These are phyloP conservation scores for Rhynchosporium agropyri DNA, from an alignment of 2,329 filamentous ascomycete genomes.

Conservation along the genomic window DNA sequence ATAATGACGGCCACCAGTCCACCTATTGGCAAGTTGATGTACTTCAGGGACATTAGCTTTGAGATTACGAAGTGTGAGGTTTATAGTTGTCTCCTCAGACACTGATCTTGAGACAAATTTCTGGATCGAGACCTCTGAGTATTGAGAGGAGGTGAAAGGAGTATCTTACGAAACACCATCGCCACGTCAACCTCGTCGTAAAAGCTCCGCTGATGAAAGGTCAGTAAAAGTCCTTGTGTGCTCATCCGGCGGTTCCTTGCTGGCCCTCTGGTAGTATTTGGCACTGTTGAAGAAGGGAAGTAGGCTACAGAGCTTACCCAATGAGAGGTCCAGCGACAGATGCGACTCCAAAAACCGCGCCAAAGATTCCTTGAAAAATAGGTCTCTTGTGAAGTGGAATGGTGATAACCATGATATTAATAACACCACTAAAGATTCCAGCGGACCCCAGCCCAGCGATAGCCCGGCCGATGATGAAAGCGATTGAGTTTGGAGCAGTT, in stretches of 20 bases:
- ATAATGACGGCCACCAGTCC: constrained; percentile 29
- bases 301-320: neutral
- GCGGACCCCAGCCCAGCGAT: constrained; percentile 37
- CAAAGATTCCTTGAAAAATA: constrained; percentile 39
- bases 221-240: neutral
- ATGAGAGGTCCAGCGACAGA: constrained; percentile 43
- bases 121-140: too few species aligned
- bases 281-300: neutral
- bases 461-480: constrained; percentile 44
- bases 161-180: constrained; percentile 40
- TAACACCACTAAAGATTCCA: constrained; percentile 40
- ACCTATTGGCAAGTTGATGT: constrained; percentile 46
- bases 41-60: constrained; percentile 14
- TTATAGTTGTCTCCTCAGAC: too few species aligned
- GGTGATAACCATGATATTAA: constrained; percentile 38
- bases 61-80: too few species aligned
- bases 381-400: constrained; percentile 40
- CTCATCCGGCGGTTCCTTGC: neutral
- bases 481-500: constrained; percentile 41
- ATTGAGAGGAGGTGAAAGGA: too few species aligned
- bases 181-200: constrained; percentile 41
- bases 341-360: constrained; percentile 40
- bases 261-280: too few species aligned
- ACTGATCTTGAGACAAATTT: too few species aligned
- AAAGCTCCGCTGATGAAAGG: constrained; percentile 45